Conservation (phyloP, 164 flowering plant species). For the Umbellularia californica region DNA sequence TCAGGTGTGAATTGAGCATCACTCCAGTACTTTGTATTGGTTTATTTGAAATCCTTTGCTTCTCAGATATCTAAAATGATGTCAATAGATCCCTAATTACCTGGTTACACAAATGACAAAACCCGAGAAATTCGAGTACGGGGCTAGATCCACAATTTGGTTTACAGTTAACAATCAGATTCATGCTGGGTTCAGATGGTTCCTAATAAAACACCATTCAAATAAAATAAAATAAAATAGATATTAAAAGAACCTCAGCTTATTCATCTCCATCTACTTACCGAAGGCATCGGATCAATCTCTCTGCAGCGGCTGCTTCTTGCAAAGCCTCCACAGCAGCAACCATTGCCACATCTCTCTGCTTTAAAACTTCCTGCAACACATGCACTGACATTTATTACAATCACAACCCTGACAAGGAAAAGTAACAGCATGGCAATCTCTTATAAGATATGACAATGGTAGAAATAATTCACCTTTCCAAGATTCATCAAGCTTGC, state of each 20-base stretch:
- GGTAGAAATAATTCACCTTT: constrained; percentile 27
- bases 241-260: no score
- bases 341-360: constrained; percentile 49
- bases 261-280: constrained; percentile 6
- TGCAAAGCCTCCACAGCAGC: constrained; percentile 70
- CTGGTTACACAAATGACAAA: no score
- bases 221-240: no score
- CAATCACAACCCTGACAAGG: not conserved
- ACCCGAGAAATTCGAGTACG: no score
- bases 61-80: no score
- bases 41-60: no score
- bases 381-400: not conserved
- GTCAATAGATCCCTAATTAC: no score
- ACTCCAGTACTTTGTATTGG: no score
- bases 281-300: constrained; percentile 63
- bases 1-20: no score
- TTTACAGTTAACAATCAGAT: no score
- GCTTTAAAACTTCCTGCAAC: constrained; percentile 51
- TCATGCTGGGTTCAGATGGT: no score
- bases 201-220: not conserved
- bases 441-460: not conserved
- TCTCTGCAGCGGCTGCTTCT: constrained; percentile 65
- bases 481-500: constrained; percentile 39
- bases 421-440: not conserved
- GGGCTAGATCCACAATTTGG: no score